Evolutionary conservation across 306 rosid genomes (phyloP).

Genomic region (Trichosanthes cucumerina): DNA sequence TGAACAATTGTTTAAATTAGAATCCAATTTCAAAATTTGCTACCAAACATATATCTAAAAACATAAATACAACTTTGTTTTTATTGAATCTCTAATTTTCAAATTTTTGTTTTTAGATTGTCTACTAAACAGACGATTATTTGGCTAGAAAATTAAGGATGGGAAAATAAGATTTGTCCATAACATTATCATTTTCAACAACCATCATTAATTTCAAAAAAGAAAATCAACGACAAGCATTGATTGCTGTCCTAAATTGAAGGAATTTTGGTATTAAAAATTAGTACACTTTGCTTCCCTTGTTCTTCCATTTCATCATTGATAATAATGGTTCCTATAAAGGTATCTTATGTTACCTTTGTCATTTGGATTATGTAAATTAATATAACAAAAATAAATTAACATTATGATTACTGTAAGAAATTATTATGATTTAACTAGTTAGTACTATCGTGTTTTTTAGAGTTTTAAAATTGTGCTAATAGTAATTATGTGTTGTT

Average conservation of each 20-base stretch:
- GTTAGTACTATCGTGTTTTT: too few species aligned
- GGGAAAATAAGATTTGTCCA: not conserved
- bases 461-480: too few species aligned
- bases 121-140: too few species aligned
- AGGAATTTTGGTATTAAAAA: not conserved
- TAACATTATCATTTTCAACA: not conserved
- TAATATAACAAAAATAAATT: not conserved
- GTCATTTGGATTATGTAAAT: not conserved
- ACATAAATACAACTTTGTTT: too few species aligned
- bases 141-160: not conserved
- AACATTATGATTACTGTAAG: too few species aligned
- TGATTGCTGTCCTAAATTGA: constrained; percentile 1
- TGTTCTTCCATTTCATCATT: not conserved
- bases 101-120: too few species aligned
- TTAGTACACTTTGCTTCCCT: not conserved
- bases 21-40: too few species aligned
- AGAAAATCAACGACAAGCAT: not conserved
- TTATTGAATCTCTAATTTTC: too few species aligned
- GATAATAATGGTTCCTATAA: not conserved
- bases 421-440: too few species aligned
- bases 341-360: not conserved
- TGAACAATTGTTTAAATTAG: too few species aligned
- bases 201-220: not conserved
- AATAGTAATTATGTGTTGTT: too few species aligned
- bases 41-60: too few species aligned